These are phyloP conservation scores for Fusarium equiseti DNA, from an alignment of 2,329 filamentous ascomycete species.

Conservation along the genomic window DNA sequence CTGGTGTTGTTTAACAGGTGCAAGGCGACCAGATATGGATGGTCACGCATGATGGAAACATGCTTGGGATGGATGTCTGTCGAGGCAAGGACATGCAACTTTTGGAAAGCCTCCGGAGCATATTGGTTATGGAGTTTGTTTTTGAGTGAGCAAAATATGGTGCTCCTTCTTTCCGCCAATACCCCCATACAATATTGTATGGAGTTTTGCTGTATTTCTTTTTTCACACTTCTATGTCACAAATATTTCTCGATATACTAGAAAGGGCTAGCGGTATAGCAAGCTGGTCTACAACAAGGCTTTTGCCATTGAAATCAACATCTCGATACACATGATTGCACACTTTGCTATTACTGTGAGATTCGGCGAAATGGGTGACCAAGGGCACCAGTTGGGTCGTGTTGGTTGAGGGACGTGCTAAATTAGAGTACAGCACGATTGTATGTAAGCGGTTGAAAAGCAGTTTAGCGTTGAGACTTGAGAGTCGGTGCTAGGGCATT, in stretches of 20 bases:
- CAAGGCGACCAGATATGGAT: conserved; percentile 26
- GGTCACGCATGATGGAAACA: conserved; percentile 41
- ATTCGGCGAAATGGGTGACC: background rate
- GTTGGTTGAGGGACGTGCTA: background rate
- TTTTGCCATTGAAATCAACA: conserved; percentile 7
- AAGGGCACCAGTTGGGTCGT: background rate
- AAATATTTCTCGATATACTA: conserved; percentile 19
- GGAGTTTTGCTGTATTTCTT: conserved; percentile 14
- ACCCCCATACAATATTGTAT: conserved; percentile 29
- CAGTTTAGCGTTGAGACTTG: background rate
- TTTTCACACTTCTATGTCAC: conserved; percentile 9
- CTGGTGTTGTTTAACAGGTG: conserved; percentile 28
- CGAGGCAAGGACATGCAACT: conserved; percentile 22
- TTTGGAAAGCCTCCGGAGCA: conserved; percentile 26
- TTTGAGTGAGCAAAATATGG: conserved; percentile 18
- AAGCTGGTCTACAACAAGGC: conserved; percentile 3
- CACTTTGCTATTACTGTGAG: background rate
- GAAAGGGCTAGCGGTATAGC: conserved; percentile 6
- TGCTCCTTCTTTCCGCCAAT: conserved; percentile 30
- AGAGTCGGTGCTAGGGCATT: background rate
- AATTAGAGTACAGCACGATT: conserved; percentile 4
- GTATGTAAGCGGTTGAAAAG: background rate
- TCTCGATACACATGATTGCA: background rate
- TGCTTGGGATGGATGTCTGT: conserved; percentile 35
- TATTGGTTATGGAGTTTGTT: conserved; percentile 23